Conservation (phyloP, 1,284 basidiomycete species). For the Cutaneotrichosporon arboriforme region DNA sequence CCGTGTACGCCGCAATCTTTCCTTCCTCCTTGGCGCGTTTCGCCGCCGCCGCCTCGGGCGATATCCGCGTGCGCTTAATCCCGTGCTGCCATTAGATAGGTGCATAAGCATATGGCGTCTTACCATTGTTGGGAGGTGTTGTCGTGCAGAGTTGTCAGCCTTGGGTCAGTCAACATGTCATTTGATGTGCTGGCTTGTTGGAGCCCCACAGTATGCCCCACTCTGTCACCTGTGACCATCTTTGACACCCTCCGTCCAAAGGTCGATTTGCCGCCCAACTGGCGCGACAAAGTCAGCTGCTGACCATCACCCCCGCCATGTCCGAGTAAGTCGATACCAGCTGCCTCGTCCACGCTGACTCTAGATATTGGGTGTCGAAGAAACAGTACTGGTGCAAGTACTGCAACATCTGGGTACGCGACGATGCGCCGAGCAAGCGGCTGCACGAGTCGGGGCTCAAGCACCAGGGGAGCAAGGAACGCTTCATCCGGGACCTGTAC, state of each 20-base stretch:
- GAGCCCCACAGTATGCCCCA: neutral
- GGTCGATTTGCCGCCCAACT: conserved; percentile 2
- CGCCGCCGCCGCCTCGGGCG: conserved; percentile 60
- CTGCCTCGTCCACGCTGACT: neutral
- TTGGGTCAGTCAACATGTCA: no score
- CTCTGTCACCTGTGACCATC: no score
- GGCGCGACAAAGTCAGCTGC: neutral
- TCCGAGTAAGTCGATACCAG: conserved; percentile 23
- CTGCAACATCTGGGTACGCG: conserved; percentile 60
- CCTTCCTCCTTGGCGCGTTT: conserved; percentile 63
- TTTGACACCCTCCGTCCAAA: neutral
- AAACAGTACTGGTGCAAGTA: conserved; percentile 53
- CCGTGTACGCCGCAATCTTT: conserved; percentile 68
- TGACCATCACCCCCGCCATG: conserved; percentile 14
- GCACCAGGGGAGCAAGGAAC: conserved; percentile 90
- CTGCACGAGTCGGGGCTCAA: conserved; percentile 91
- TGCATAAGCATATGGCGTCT: no score
- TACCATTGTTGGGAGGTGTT: no score
- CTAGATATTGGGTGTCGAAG: conserved; percentile 51
- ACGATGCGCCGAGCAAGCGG: conserved; percentile 83
- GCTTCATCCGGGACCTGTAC: conserved; percentile 86
- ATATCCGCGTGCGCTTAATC: conserved; percentile 64
- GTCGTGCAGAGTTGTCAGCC: no score
- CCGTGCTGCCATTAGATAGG: conserved; percentile 55
- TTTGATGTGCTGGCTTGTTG: neutral